Evolutionary conservation across 306 rosid species (phyloP), one percentile per base, ranked within the genome.

Genomic region (Fragaria ananassa): DNA sequence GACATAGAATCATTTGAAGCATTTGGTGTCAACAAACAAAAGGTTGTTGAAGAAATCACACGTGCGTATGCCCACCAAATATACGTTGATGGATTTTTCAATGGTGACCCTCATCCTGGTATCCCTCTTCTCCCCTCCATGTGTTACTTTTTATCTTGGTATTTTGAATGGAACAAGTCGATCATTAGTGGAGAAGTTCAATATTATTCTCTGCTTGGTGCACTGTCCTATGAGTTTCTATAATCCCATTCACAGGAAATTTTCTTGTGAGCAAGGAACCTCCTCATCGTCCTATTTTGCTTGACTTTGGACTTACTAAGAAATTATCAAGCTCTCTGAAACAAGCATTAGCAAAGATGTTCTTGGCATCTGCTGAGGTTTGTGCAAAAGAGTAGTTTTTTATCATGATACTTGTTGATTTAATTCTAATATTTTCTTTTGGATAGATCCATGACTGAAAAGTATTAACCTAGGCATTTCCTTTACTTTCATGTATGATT

Each of bases 101-200:
- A 96, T 46, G 98, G 99, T 79, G 99, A 96, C 77, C 99, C 99
- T 62, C 99, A 96, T 88, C 99, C 98, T 13, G 99, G 99, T 92
- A 87, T 47, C 74, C 75, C 47, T 68, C 37, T 69, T 69, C 6
- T 23, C 47, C 44, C 64, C 5, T 72, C 41, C 39, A 34, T 10
- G 37, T 46, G 68, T 44, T 51, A 51, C 75, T 66, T 17, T 56
- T 81, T 8, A 21, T 27, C 23, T 19, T 54, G 27, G 4, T 45
- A 5, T 70, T 45, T 21, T 21, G 13, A 3, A 13, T 66, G 1
- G 31, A 46, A 27, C 35, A 8, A n/a, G 17, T 46, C 12, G 10
- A 31, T 67, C 37, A 27, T 58, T 71, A 64, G 77, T 74, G 61
- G 53, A 74, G 56, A 57, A 76, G 10, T 45, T 80, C 57, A 70